Conservation (phyloP, 352 stramenopile genomes). For the Lagenidium sp. region DNA sequence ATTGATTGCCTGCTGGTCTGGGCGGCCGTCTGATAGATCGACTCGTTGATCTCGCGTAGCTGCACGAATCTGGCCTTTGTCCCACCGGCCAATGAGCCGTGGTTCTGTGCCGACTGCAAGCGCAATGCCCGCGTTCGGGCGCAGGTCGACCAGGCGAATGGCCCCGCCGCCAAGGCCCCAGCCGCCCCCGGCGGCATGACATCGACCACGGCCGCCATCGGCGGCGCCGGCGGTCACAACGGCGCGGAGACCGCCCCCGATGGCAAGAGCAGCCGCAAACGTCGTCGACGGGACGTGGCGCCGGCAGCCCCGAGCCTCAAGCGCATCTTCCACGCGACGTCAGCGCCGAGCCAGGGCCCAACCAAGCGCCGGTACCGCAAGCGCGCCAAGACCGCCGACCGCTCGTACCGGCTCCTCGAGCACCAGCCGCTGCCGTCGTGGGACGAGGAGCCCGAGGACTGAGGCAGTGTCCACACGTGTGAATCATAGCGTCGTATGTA, state of each 20-base stretch:
- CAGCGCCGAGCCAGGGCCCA: slow-evolving; percentile 15
- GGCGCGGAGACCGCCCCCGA: slow-evolving; percentile 4
- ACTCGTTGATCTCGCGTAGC: slow-evolving; percentile 7
- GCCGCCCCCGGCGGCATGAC: background rate
- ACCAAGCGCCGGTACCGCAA: slow-evolving; percentile 42
- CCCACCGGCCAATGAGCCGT: slow-evolving; percentile 36
- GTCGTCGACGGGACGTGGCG: slow-evolving; percentile 2
- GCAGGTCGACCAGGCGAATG: slow-evolving; percentile 1
- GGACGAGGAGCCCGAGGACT: slow-evolving; percentile 23
- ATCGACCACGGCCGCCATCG: no score
- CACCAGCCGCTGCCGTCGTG: slow-evolving; percentile 43
- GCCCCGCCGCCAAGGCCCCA: background rate
- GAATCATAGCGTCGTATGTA: no score
- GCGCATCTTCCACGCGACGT: slow-evolving; percentile 41
- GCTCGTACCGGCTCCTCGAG: slow-evolving; percentile 55
- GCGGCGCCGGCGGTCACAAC: no score
- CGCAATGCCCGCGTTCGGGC: slow-evolving; percentile 25
- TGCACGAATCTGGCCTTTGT: slow-evolving; percentile 62
- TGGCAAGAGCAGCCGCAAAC: slow-evolving; percentile 4
- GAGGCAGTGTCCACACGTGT: background rate
- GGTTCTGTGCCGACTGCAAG: slow-evolving; percentile 67
- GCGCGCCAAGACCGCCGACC: slow-evolving; percentile 31
- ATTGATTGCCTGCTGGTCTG: background rate
- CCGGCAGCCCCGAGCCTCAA: slow-evolving; percentile 47
- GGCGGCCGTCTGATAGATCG: background rate